phyloP scores from a whole-genome alignment of 345 rosid genomes.

The Firmiana major region DNA sequence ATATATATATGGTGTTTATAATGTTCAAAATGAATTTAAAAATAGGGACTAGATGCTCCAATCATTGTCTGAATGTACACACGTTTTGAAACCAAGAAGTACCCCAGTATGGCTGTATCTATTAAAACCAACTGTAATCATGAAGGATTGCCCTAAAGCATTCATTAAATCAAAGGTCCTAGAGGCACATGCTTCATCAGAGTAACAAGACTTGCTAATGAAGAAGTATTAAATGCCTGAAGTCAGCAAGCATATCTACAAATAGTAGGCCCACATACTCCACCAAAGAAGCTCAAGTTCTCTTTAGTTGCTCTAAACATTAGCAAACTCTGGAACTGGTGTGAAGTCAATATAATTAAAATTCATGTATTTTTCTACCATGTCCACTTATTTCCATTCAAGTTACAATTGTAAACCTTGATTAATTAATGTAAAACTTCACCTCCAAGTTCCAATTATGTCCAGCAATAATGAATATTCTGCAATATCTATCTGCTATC shows the following conservation, averaged over 20 bases:
- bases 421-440: background rate
- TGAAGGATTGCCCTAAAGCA: background rate
- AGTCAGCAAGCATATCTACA: background rate
- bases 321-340: background rate
- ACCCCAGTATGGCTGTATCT: background rate
- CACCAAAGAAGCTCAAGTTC: background rate
- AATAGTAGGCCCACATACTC: background rate
- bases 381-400: background rate
- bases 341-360: background rate
- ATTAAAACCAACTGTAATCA: background rate
- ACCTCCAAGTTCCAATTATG: background rate
- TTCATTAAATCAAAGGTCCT: background rate
- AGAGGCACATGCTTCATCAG: background rate
- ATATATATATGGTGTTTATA: background rate
- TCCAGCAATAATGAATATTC: background rate
- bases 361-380: background rate
- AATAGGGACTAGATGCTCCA: background rate
- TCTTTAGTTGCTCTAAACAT: background rate
- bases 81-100: background rate
- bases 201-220: background rate
- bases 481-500: background rate
- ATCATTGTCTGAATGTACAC: background rate
- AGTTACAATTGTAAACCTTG: background rate
- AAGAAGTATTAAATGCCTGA: background rate
- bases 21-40: background rate